A percentile compares a stretch with the other conserved stretches of the same genome.
Conservation (phyloP, 495 filamentous ascomycete genomes). For the Penicillium robsamsonii region DNA sequence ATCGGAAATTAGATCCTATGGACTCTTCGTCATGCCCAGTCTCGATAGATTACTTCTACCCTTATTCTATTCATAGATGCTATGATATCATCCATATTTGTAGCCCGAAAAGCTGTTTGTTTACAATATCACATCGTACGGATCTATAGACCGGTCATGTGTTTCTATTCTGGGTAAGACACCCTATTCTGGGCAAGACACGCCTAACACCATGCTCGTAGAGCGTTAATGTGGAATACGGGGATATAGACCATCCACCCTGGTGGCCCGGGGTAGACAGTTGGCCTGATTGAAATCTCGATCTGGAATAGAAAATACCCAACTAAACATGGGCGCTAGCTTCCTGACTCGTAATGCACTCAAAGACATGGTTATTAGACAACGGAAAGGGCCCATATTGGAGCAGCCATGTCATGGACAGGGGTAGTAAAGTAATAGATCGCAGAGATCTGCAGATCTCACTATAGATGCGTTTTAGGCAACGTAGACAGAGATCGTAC, state of each 20-base stretch:
- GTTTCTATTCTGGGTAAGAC: slow-evolving; percentile 1
- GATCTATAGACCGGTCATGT: slow-evolving; percentile 3
- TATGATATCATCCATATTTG: not conserved
- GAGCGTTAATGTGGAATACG: slow-evolving; percentile 25
- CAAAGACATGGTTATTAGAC: not conserved
- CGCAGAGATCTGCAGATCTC: not conserved
- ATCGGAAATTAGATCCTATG: not conserved
- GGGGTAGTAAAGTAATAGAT: not conserved
- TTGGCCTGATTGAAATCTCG: not conserved
- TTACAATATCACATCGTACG: not conserved
- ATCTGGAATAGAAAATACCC: not conserved
- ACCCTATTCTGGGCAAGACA: slow-evolving; percentile 1
- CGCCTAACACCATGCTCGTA: slow-evolving; percentile 8
- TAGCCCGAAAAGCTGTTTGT: not conserved
- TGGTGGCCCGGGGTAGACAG: not conserved
- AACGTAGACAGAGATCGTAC: not conserved
- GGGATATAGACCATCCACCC: slow-evolving; percentile 3
- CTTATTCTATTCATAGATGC: not conserved
- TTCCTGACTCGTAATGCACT: not conserved
- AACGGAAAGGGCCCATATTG: not conserved
- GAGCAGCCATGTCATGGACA: not conserved
- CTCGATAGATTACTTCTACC: not conserved
- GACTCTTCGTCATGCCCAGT: not conserved
- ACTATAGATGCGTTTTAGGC: not conserved
- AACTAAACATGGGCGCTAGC: not conserved